phyloP scores from a whole-genome alignment of 306 rosid genomes.

The Casuarina equisetifolia region DNA sequence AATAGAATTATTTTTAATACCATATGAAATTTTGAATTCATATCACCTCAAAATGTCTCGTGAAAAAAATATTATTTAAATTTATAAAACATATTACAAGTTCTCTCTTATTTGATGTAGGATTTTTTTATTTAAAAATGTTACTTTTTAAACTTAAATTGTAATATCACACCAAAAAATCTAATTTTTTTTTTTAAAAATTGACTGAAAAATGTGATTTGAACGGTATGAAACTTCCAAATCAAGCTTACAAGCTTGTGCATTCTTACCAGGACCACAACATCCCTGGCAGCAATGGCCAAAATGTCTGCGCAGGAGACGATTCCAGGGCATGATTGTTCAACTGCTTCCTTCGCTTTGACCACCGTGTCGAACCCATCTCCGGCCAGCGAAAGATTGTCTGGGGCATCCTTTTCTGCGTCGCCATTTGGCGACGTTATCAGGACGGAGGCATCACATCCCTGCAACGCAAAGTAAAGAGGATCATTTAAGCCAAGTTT shows the following conservation, averaged over 20 bases:
- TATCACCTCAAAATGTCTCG: too few relatives aligned
- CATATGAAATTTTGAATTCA: too few relatives aligned
- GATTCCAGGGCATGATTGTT: slow-evolving; percentile 57
- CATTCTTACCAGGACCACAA: slow-evolving; percentile 51
- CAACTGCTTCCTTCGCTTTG: slow-evolving; percentile 76
- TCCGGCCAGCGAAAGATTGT: slow-evolving; percentile 74
- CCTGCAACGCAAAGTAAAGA: slow-evolving; percentile 31
- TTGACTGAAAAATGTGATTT: too few relatives aligned
- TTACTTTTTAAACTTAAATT: background rate
- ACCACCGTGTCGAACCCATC: slow-evolving; percentile 88
- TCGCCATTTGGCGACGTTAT: slow-evolving; percentile 62
- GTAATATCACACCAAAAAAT: too few relatives aligned
- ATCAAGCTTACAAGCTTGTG: background rate
- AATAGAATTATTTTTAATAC: too few relatives aligned
- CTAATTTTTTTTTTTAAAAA: too few relatives aligned
- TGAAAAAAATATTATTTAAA: too few relatives aligned
- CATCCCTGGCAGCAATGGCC: slow-evolving; percentile 80
- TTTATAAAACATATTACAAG: too few relatives aligned
- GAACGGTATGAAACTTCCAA: background rate
- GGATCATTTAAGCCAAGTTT: too few relatives aligned
- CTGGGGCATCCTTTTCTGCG: slow-evolving; percentile 69
- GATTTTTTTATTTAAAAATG: background rate
- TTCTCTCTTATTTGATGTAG: too few relatives aligned
- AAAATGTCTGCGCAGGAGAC: slow-evolving; percentile 87
- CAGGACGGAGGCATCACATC: slow-evolving; percentile 79